Percentiles rank a stretch among this genome's conserved stretches.
Conservation (phyloP, 2,329 filamentous ascomycete genomes). For the Pseudocercospora cruenta region DNA sequence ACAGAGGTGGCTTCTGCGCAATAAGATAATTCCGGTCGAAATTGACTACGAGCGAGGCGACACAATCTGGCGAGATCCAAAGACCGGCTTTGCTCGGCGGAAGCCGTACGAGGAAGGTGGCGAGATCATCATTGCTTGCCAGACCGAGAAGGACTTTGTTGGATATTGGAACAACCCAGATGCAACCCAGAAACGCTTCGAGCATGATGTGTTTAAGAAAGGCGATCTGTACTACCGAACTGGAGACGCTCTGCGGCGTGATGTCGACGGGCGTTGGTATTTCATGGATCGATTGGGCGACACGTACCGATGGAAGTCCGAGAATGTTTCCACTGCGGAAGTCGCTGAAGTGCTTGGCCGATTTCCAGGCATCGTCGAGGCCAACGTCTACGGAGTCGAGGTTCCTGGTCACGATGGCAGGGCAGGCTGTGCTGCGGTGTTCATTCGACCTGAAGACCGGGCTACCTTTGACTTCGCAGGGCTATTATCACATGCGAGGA, state of each 20-base stretch:
- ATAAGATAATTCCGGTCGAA: conserved; percentile 66
- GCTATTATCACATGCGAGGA: conserved; percentile 61
- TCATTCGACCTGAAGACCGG: conserved; percentile 55
- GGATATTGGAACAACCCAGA: conserved; percentile 72
- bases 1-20: conserved; percentile 55
- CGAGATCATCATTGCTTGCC: conserved; percentile 72
- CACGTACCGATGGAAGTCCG: conserved; percentile 55
- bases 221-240: conserved; percentile 55
- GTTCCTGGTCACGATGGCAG: conserved; percentile 56
- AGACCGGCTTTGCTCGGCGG: conserved; percentile 68
- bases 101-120: conserved; percentile 69
- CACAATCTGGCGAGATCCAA: conserved; percentile 63
- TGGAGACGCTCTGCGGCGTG: conserved; percentile 51
- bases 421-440: conserved; percentile 59
- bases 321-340: conserved; percentile 55
- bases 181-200: conserved; percentile 63
- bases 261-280: conserved; percentile 51
- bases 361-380: conserved; percentile 50
- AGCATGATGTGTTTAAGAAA: conserved; percentile 50
- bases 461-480: conserved; percentile 62
- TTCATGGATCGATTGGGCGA: conserved; percentile 55
- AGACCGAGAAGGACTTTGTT: conserved; percentile 62
- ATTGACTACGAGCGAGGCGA: conserved; percentile 71
- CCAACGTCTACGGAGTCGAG: conserved; percentile 55
- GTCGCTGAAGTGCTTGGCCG: conserved; percentile 51